These are phyloP conservation scores for Salvia rosmarinus DNA, from an alignment of 257 asterid genomes.

Conservation along the genomic window DNA sequence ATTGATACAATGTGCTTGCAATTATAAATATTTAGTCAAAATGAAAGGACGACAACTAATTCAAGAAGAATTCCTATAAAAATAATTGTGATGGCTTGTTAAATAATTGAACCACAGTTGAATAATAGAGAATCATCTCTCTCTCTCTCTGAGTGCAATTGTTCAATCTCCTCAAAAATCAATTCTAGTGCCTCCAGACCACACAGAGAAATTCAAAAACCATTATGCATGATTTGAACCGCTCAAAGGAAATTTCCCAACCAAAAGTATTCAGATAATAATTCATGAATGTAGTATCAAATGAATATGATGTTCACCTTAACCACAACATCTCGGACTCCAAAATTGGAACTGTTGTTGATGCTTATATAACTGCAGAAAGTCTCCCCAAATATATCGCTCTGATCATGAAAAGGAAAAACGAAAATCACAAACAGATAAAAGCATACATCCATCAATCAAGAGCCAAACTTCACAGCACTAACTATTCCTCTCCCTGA, in stretches of 20 bases:
- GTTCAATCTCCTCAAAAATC: constrained; percentile 24
- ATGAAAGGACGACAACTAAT: constrained; percentile 10
- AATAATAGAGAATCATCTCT: neutral
- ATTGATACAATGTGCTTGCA: neutral
- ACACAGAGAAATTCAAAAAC: constrained; percentile 17
- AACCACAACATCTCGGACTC: constrained; percentile 82
- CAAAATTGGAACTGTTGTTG: constrained; percentile 87
- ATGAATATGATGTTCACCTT: constrained; percentile 54
- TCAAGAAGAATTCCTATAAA: neutral
- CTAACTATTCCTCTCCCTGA: constrained; percentile 9
- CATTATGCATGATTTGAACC: constrained; percentile 16
- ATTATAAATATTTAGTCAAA: neutral
- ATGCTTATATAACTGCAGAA: constrained; percentile 97
- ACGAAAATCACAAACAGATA: constrained; percentile 14
- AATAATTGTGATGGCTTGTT: neutral
- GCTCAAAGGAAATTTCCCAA: neutral
- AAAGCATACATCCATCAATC: constrained; percentile 14
- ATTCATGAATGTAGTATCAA: constrained; percentile 5
- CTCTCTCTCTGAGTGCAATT: neutral
- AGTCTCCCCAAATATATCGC: constrained; percentile 97
- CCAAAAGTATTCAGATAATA: neutral
- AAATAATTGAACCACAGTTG: neutral
- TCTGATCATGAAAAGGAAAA: constrained; percentile 42
- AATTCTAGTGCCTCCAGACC: neutral
- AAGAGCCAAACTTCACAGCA: constrained; percentile 8